These are phyloP conservation scores for Leptomonas seymouri DNA, from an alignment of 208 protist genomes.

Conservation along the genomic window DNA sequence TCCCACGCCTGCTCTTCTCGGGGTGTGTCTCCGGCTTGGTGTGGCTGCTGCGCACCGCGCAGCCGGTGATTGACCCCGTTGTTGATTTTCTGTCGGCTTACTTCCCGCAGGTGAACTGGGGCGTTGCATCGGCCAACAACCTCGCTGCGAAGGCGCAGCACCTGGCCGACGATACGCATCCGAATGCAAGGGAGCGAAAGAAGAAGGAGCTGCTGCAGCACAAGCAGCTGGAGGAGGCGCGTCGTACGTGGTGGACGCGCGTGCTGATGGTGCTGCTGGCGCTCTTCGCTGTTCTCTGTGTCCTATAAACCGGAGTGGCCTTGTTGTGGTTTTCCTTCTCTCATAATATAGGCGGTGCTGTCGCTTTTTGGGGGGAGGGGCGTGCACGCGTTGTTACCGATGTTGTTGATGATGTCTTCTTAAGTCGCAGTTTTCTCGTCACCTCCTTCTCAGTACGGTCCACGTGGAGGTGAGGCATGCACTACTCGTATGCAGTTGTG, in stretches of 20 bases:
- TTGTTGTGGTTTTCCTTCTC: background rate
- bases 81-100: constrained; percentile 43
- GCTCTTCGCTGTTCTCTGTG: constrained; percentile 68
- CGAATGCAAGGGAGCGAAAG: constrained; percentile 40
- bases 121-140: constrained; percentile 58
- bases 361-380: too few species aligned
- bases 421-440: too few species aligned
- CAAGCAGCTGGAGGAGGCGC: constrained; percentile 42
- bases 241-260: constrained; percentile 65
- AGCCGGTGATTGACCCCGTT: constrained; percentile 73
- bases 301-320: constrained; percentile 35
- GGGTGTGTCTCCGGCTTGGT: constrained; percentile 60
- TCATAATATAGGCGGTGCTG: background rate
- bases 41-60: constrained; percentile 49
- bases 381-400: too few species aligned
- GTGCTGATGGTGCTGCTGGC: constrained; percentile 64
- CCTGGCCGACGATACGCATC: constrained; percentile 60
- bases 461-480: too few species aligned
- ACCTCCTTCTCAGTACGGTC: too few species aligned
- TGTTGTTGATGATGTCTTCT: too few species aligned
- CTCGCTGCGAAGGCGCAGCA: constrained; percentile 59
- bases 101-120: constrained; percentile 81
- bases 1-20: constrained; percentile 80
- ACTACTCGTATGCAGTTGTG: too few species aligned
- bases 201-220: constrained; percentile 33